Base-by-base conservation (phyloP, 2,329 filamentous ascomycete genomes). In the Raffaelea ambrosiae region DNA sequence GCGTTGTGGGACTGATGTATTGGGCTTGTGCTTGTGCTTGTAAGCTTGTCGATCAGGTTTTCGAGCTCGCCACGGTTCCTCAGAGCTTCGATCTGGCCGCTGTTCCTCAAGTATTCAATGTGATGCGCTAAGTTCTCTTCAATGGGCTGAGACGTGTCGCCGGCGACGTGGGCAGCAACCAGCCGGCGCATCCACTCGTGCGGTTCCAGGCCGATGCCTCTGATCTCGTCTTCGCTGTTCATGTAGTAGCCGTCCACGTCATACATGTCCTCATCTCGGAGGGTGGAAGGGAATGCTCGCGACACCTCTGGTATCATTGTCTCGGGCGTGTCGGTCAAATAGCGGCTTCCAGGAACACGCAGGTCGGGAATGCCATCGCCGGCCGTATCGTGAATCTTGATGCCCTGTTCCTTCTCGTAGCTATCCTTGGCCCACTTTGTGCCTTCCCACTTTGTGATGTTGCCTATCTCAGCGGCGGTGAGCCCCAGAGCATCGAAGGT, bases 371-470 rank as follows among this genome's bases (percentile, higher is more conserved):
- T 81, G 21, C 77, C 82, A 57, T 86, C 81, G 45, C 76, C 77
- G 1, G 84, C 83, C 5, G 86, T 88, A 59, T 91, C 86, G 43
- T 69, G 65, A 53, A 91, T 88, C 26, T 66, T 67, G 50, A 85
- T 74, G 31, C 81, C 81, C 58, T 88, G 83, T 59, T 90, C 86
- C 49, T 76, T 74, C 69, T 91, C 86, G 60, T 82, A 91, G 47
- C 85, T 78, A 60, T 89, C 84, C 60, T 88, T 83, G 52, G 86
- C 86, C 86, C 86, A 90, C 52, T 83, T 81, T 10, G 86, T 90
- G 49, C 86, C 86, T 67, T 90, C 86, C 86, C 86, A 91, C 59
- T 86, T 83, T 50, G 86, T 89, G 60, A 90, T 70, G 43, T 72
- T 71, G 47, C 79, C 73, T 55, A 91, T 87, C 61, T 91, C 86